Evolutionary conservation across 345 rosid genomes (phyloP).

Genomic region (Cardiospermum halicacabum): DNA sequence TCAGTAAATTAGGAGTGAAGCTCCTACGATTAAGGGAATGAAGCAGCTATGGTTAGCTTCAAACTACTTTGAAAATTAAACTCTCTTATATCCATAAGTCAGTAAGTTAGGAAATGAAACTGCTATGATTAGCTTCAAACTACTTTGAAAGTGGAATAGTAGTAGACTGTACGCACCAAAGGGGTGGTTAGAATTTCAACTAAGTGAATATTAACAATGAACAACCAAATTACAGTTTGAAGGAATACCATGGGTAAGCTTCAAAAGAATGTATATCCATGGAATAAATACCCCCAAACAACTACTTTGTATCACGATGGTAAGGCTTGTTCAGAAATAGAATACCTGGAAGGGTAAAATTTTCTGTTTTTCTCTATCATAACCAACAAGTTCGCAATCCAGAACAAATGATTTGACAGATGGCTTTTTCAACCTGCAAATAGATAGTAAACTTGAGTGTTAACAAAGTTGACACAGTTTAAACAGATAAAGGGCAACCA

Average conservation of each 20-base stretch:
- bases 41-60: too few species aligned
- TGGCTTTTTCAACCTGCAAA: slow-evolving; percentile 69
- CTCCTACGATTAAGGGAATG: too few species aligned
- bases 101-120: slow-evolving; percentile 5
- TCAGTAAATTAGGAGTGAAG: too few species aligned
- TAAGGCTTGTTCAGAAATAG: background rate
- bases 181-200: slow-evolving; percentile 11
- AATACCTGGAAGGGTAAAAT: slow-evolving; percentile 94
- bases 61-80: too few species aligned
- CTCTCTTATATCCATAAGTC: too few species aligned
- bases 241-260: slow-evolving; percentile 1
- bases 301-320: background rate
- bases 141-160: slow-evolving; percentile 5
- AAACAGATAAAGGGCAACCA: background rate
- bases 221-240: background rate
- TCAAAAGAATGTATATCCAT: slow-evolving; percentile 1
- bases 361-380: slow-evolving; percentile 62
- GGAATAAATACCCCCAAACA: background rate
- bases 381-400: slow-evolving; percentile 95
- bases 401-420: slow-evolving; percentile 69
- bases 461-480: slow-evolving; percentile 5
- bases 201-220: background rate
- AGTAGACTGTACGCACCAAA: background rate
- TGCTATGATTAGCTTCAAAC: slow-evolving; percentile 5
- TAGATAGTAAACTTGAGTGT: slow-evolving; percentile 17